Evolutionary conservation across 2,329 filamentous ascomycete genomes (phyloP).

Genomic region (Talaromyces funiculosus): DNA sequence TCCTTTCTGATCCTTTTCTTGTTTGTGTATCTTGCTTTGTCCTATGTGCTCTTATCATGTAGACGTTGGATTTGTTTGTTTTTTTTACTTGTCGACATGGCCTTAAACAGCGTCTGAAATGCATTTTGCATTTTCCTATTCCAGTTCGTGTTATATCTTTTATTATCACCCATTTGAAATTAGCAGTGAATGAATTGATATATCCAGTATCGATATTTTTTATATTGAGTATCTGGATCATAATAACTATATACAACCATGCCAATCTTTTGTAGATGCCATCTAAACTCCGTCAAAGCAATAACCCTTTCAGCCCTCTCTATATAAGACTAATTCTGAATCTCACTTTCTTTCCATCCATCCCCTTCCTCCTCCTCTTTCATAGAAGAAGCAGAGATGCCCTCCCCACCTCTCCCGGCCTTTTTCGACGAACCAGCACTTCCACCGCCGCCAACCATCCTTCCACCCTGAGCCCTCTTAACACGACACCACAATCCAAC

Average conservation of each 20-base stretch:
- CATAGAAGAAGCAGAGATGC: slow-evolving; percentile 39
- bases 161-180: neutral
- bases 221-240: no score
- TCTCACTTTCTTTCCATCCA: slow-evolving; percentile 63
- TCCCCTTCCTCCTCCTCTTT: slow-evolving; percentile 42
- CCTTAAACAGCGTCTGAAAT: slow-evolving; percentile 5
- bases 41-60: neutral
- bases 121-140: slow-evolving; percentile 13
- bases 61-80: neutral
- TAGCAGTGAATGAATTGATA: slow-evolving; percentile 1
- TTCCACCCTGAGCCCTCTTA: slow-evolving; percentile 76
- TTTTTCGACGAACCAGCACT: slow-evolving; percentile 35
- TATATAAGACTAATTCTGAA: slow-evolving; percentile 47
- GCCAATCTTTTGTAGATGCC: neutral
- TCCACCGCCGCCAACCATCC: slow-evolving; percentile 47
- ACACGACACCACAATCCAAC: slow-evolving; percentile 89
- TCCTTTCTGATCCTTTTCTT: neutral
- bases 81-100: neutral
- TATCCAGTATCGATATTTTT: neutral
- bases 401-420: slow-evolving; percentile 39
- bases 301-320: neutral
- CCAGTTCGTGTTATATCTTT: slow-evolving; percentile 9
- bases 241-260: neutral
- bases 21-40: neutral
- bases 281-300: neutral